Base-by-base conservation (phyloP, 305 asterid genomes). In the Fraxinus nigra region DNA sequence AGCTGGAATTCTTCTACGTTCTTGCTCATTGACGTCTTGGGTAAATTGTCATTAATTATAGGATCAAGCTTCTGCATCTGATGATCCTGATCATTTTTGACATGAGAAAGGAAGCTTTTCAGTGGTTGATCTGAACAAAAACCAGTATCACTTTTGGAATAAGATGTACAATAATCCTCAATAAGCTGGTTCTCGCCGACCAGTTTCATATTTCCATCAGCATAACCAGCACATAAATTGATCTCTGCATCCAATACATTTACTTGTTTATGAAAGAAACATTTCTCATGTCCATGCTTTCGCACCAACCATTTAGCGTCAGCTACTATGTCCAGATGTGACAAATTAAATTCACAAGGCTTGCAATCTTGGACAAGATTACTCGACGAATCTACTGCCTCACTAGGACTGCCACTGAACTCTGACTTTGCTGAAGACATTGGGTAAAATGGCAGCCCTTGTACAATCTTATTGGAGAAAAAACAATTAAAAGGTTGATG, bases 401-500 rank as follows among this genome's bases (percentile, higher is more conserved):
- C 89, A 72, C 86, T 81, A 67, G 87, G 80, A 70, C 83, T 83
- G 72, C 86, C 87, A 81, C 70, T 34, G 4, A 86, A 82, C 76
- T 83, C 84, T 72, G 87, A 80, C 30, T 85, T 84, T 8, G 72
- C 78, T 26, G 87, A 78, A 88, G 90, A 90, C 90, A 90, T 88
- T 63, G 89, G 79, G 78, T 72, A 80, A 26, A 56, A 82, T 86
- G 84, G 51, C 18, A 79, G 84, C 78, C 67, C 28, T 3, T n/a
- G 7, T 28, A 65, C 72, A n/a, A 77, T 84, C 30, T 33, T 11
- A 82, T 7, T 69, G 56, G 1, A 80, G 13, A 35, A 61, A 33
- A 30, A 70, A 13, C 78, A 48, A 48, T 59, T 51, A 37, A 40
- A 78, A 77, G 51, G 72, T 82, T 63, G 65, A 54, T 9, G 75